These are phyloP conservation scores for Lepidium didymum DNA, from an alignment of 345 rosid species.

Conservation along the genomic window DNA sequence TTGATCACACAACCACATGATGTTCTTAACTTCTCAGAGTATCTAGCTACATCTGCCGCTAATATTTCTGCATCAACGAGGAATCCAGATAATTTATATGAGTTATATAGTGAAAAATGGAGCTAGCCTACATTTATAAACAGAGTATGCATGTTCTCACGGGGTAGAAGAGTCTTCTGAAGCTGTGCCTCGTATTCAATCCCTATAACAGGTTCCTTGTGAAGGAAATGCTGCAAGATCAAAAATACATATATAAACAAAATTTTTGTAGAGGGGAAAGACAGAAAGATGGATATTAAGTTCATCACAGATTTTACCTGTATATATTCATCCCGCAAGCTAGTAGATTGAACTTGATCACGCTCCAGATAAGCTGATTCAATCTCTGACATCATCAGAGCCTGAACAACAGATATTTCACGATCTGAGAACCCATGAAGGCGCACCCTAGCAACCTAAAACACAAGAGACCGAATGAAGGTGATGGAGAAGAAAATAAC, in stretches of 20 bases:
- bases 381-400: slow-evolving; percentile 76
- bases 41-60: slow-evolving; percentile 68
- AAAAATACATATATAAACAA: neutral
- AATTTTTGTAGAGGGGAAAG: neutral
- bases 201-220: slow-evolving; percentile 77
- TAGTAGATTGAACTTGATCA: slow-evolving; percentile 86
- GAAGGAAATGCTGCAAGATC: slow-evolving; percentile 61
- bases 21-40: slow-evolving; percentile 64
- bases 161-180: slow-evolving; percentile 76
- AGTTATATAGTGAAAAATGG: neutral
- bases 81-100: slow-evolving; percentile 1
- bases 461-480: slow-evolving; percentile 13
- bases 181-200: slow-evolving; percentile 86
- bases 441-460: slow-evolving; percentile 80
- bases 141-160: slow-evolving; percentile 45
- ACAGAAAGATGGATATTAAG: neutral
- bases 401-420: slow-evolving; percentile 74
- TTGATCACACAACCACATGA: slow-evolving; percentile 74
- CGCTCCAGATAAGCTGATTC: slow-evolving; percentile 97
- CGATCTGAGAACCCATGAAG: slow-evolving; percentile 91
- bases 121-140: slow-evolving; percentile 7
- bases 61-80: slow-evolving; percentile 50
- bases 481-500: neutral
- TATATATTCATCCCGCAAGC: slow-evolving; percentile 77
- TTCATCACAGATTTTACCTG: slow-evolving; percentile 42